Base-by-base conservation (phyloP, 1,284 basidiomycete species). In the Apiotrichum akiyoshidainum region DNA sequence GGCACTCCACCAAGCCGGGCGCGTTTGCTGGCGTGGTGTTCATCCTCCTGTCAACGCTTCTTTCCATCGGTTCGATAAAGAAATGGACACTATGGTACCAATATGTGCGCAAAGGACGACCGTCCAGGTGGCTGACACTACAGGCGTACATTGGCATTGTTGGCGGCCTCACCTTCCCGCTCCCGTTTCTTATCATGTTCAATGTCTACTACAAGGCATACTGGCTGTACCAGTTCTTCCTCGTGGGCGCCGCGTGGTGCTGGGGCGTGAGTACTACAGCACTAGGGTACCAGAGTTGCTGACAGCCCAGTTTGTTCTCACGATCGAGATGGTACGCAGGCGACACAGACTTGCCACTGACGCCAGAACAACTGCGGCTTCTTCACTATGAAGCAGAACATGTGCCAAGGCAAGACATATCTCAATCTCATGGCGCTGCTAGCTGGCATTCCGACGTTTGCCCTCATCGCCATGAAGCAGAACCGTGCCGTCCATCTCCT, bases 401-500 rank as follows among this genome's bases (percentile, higher is more conserved):
- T 39, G n/a, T 26, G 31, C 21, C 7, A 37, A 2, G 46, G 52
- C 31, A 42, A 41, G 10, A 54, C 44, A 34, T 54, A 46, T 12
- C 52, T 54, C 19, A 55, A 54, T 44, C 44, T 55, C 47, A 41
- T 49, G 11, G 54, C 46, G 8, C 46, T 42, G 7, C 54, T 55
- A 19, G 26, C 47, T 63, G 88, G 85, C 13, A 75, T 89, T 31
- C 88, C 88, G 68, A 86, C 85, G 0, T 84, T 92, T 46, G 88
- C 84, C 2, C 76, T 92, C 11, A 89, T 92, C 68, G 88, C 88
- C 2, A 73, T 92, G 53, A 84, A 85, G 64, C 77, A 87, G 65
- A 84, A 86, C 58, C 81, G 90, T 21, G 74, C 87, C 45, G 82
- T 84, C 17, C 86, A 87, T 0, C 78, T 85, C 46, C 54, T 85